Base-by-base conservation (phyloP, 1,284 basidiomycete genomes). In the Ceratobasidium theobromae region DNA sequence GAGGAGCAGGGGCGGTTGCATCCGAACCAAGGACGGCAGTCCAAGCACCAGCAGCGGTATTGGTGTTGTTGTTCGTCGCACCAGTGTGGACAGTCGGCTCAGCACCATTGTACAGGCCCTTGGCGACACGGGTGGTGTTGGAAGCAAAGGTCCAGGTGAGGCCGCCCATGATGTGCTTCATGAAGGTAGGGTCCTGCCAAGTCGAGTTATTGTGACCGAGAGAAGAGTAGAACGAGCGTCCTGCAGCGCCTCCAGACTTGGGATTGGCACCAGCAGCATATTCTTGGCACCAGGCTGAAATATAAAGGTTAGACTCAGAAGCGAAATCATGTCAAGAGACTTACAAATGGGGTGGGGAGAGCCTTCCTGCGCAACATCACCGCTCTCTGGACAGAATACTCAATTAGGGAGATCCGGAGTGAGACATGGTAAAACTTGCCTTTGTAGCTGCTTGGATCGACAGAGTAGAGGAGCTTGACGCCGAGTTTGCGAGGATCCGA, bases 221-320 rank as follows among this genome's bases (percentile, higher is more conserved):
- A 67, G 85, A 85, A 0, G 91, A 92, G 75, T 90, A 93, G 77
- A 89, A 93, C 68, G 87, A 88, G 40, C 90, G 81, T 12, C 90
- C 91, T 14, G 48, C 12, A 23, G 32, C 9, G n/a, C 46, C 45
- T 30, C 74, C 76, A 2, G 77, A 79, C 12, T 76, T 76, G 14
- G 73, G 74, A 67, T 62, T 71, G 64, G 81, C 81, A 0, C 86
- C 87, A 18, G 83, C 81, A 4, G 86, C 85, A 11, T 79, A 81
- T 67, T 87, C 84, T 72, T 91, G 89, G 75, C 81, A 91, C 91
- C 91, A 93, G 9, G 91, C 90, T 87, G 72, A 11, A 28, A 12
- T 35, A 18, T 27, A 11, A 49, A 28, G 5, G 18, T 45, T 14
- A 45, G 43, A 45, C 18, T 6, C 6, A 38, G 16, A 45, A 6